phyloP scores from a whole-genome alignment of 2,329 filamentous ascomycete genomes.

The Botrytis pseudocinerea region DNA sequence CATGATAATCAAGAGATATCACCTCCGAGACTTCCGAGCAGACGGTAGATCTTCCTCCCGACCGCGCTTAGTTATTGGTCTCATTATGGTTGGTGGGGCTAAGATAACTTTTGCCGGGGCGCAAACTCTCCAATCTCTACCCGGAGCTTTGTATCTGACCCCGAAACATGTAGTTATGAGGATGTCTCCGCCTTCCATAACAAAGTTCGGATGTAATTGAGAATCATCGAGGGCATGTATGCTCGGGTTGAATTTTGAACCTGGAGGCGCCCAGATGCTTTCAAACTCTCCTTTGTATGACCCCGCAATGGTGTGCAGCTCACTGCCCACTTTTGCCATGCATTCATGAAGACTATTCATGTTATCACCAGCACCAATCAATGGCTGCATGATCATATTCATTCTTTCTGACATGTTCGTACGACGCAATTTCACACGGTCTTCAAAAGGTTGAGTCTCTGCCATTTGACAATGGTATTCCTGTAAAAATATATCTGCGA shows the following conservation, averaged over 20 bases:
- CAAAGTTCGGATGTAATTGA: background rate
- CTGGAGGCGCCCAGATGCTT: background rate
- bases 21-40: background rate
- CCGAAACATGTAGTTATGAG: background rate
- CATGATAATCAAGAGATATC: background rate
- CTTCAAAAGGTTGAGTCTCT: background rate
- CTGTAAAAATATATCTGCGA: background rate
- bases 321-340: background rate
- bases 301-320: background rate
- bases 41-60: background rate
- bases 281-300: background rate
- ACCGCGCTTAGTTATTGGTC: background rate
- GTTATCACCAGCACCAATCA: constrained; percentile 4
- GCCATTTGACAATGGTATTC: background rate
- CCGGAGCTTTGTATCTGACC: background rate
- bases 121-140: background rate
- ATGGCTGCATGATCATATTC: constrained; percentile 8
- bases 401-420: background rate
- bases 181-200: background rate
- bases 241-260: background rate
- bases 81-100: background rate
- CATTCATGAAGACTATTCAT: background rate
- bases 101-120: background rate
- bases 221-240: background rate
- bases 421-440: background rate